Evolutionary conservation across 257 asterid species (phyloP).

Genomic region (Nicotiana attenuata): DNA sequence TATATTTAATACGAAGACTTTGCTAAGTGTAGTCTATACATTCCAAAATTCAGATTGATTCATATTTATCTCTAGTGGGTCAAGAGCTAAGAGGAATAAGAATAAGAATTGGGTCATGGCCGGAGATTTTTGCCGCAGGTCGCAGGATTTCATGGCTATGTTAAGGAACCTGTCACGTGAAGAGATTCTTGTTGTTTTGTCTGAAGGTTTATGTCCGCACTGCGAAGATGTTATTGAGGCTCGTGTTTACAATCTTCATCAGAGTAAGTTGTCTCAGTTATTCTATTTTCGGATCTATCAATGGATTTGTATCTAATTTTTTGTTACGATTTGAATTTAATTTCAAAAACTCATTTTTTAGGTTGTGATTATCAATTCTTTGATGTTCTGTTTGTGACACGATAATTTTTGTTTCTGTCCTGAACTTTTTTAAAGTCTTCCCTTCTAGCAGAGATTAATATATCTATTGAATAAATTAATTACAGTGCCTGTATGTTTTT

Average conservation of each 20-base stretch:
- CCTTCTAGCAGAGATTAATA: too few species aligned
- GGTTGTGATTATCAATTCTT: neutral
- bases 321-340: neutral
- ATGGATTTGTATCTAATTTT: neutral
- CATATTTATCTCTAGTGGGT: too few species aligned
- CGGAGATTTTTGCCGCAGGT: neutral
- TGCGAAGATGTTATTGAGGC: constrained; percentile 18
- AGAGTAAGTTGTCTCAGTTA: neutral
- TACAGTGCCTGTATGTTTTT: too few species aligned
- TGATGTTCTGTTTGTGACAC: neutral
- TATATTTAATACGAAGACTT: neutral
- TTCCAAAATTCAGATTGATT: neutral
- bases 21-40: neutral
- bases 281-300: neutral
- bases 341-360: neutral
- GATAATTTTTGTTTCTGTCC: too few species aligned
- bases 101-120: constrained; percentile 1
- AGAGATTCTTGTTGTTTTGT: constrained; percentile 24
- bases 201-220: constrained; percentile 17
- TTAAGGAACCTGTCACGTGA: constrained; percentile 13
- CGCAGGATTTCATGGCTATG: constrained; percentile 11
- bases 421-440: too few species aligned
- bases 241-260: constrained; percentile 2
- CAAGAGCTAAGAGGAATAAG: neutral
- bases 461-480: too few species aligned